These are phyloP conservation scores for Nigrospora oryzae DNA, from an alignment of 2,329 filamentous ascomycete species.

Conservation along the genomic window DNA sequence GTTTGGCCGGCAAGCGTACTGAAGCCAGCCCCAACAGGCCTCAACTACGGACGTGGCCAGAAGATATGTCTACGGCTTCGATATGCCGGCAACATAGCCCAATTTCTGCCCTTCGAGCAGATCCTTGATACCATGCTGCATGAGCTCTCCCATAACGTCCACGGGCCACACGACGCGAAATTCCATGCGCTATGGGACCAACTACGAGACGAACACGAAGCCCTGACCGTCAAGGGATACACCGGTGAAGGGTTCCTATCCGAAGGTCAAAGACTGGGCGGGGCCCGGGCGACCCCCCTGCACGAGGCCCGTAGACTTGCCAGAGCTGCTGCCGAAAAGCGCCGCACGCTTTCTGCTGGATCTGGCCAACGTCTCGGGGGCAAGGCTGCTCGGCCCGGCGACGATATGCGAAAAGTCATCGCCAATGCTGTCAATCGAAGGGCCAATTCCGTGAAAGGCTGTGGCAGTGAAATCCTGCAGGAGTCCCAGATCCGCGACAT, in stretches of 20 bases:
- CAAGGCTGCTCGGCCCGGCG: conserved; percentile 37
- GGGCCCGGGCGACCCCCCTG: conserved; percentile 47
- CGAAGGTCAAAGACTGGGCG: conserved; percentile 66
- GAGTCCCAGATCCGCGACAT: conserved; percentile 59
- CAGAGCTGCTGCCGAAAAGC: conserved; percentile 64
- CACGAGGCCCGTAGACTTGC: conserved; percentile 70
- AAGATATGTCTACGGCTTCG: conserved; percentile 79
- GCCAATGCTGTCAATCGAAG: conserved; percentile 63
- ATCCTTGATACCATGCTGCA: conserved; percentile 89
- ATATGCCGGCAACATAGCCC: conserved; percentile 61
- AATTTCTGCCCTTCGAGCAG: conserved; percentile 74
- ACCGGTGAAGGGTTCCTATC: conserved; percentile 84
- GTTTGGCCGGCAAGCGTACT: neutral
- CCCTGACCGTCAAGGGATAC: conserved; percentile 71
- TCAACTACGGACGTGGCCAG: conserved; percentile 70
- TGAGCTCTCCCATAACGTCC: conserved; percentile 82
- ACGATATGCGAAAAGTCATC: conserved; percentile 65
- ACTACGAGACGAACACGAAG: conserved; percentile 76
- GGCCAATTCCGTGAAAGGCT: conserved; percentile 60
- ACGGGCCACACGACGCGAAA: conserved; percentile 71
- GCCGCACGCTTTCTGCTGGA: conserved; percentile 46
- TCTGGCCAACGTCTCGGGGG: conserved; percentile 71
- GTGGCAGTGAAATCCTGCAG: conserved; percentile 62
- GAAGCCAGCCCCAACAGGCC: conserved; percentile 30
- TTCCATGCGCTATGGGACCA: conserved; percentile 88